Conservation (phyloP, 352 stramenopile genomes). For the Thraustochytrium striatum region DNA sequence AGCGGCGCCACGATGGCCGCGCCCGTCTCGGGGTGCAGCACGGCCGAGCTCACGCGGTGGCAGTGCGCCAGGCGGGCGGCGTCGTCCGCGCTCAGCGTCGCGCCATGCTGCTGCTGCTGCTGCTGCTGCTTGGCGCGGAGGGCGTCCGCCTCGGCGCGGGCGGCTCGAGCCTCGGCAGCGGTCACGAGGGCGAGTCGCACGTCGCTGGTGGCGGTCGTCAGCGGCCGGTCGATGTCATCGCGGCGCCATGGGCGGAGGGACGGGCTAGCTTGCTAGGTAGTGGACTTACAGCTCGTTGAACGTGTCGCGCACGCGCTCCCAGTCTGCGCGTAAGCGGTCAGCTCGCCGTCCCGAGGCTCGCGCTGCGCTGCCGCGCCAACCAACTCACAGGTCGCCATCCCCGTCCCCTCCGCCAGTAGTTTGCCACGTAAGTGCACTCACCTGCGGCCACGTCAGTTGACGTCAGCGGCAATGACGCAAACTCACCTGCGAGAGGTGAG, state of each 20-base stretch:
- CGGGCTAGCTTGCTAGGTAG: no score
- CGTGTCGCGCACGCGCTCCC: not conserved
- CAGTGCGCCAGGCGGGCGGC: not conserved
- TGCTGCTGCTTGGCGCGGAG: no score
- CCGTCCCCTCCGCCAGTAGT: not conserved
- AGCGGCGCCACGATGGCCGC: conserved; percentile 51
- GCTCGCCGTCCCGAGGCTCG: not conserved
- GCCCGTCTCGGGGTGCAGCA: conserved; percentile 38
- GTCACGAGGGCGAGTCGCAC: conserved; percentile 27
- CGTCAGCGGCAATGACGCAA: not conserved
- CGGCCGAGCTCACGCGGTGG: conserved; percentile 21
- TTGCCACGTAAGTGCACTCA: not conserved
- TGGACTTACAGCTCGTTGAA: not conserved
- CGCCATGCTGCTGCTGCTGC: not conserved
- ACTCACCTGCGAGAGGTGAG: not conserved
- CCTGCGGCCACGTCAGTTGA: not conserved
- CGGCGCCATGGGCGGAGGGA: no score
- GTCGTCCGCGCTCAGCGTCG: conserved; percentile 3
- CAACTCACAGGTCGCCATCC: not conserved
- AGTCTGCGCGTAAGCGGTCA: not conserved
- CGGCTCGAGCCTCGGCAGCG: not conserved
- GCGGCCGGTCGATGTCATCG: not conserved
- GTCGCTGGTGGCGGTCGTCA: conserved; percentile 15
- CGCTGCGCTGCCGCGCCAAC: not conserved
- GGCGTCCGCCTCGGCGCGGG: not conserved